phyloP scores from a whole-genome alignment of 2,329 filamentous ascomycete genomes.

The Pestalotiopsis sp. region DNA sequence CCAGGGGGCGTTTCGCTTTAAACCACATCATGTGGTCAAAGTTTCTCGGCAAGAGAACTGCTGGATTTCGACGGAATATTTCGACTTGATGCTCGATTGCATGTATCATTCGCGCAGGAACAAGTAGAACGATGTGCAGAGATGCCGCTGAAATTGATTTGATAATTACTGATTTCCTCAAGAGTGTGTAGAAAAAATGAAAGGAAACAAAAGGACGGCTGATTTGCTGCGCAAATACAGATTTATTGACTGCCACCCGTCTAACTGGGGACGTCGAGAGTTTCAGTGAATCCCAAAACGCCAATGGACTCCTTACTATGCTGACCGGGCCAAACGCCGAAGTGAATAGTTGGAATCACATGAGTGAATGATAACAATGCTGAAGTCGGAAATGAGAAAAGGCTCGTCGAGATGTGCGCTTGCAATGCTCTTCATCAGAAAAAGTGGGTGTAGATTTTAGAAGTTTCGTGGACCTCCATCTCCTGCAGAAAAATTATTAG shows the following conservation, averaged over 20 bases:
- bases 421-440: constrained; percentile 69
- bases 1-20: no score
- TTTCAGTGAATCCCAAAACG: constrained; percentile 41
- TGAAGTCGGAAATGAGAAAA: constrained; percentile 33
- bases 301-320: constrained; percentile 60
- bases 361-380: constrained; percentile 38
- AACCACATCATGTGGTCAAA: no score
- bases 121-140: background rate
- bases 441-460: constrained; percentile 99
- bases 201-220: background rate
- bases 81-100: background rate
- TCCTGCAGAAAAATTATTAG: constrained; percentile 66
- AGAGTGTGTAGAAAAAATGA: background rate
- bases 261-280: background rate
- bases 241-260: background rate
- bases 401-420: constrained; percentile 30
- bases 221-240: background rate
- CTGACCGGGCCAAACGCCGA: constrained; percentile 55
- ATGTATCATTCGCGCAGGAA: background rate
- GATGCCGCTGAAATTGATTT: background rate
- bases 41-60: no score
- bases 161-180: background rate
- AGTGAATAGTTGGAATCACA: constrained; percentile 55
- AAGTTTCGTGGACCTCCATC: constrained; percentile 99
- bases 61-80: no score